phyloP scores from a whole-genome alignment of 352 stramenopile species.

The Phytopythium kandeliae region DNA sequence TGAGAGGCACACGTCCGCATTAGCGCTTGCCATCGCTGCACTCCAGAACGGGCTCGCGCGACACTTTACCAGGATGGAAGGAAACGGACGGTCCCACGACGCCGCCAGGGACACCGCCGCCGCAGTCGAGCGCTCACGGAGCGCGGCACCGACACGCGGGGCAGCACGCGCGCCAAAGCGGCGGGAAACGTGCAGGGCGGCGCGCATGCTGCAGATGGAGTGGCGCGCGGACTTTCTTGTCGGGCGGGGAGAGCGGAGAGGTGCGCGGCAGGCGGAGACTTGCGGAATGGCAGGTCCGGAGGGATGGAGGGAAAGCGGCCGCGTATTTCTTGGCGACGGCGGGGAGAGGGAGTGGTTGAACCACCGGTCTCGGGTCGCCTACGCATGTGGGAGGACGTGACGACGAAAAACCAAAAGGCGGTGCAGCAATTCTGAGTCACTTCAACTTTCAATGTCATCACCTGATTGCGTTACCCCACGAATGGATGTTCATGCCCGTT shows the following conservation, averaged over 20 bases:
- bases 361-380: neutral
- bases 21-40: no score
- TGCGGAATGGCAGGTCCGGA: conserved; percentile 14
- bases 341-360: neutral
- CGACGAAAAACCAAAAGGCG: conserved; percentile 4
- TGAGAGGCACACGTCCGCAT: no score
- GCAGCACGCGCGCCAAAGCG: conserved; percentile 11
- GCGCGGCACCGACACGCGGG: neutral
- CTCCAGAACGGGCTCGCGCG: neutral
- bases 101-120: conserved; percentile 49
- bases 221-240: conserved; percentile 1
- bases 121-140: conserved; percentile 11
- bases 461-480: conserved; percentile 7
- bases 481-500: neutral
- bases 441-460: conserved; percentile 6
- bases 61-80: conserved; percentile 66
- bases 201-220: conserved; percentile 17
- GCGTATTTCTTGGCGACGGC: neutral
- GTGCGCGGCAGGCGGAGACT: conserved; percentile 5
- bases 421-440: neutral
- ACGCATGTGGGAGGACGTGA: conserved; percentile 2
- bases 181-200: conserved; percentile 22
- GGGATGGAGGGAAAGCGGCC: no score
- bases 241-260: neutral
- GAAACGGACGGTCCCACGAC: conserved; percentile 73